Percentiles rank a stretch among this genome's conserved stretches.
Evolutionary conservation across 2,329 filamentous ascomycete species (phyloP).

Genomic region (Sarocladiaceae sp.): DNA sequence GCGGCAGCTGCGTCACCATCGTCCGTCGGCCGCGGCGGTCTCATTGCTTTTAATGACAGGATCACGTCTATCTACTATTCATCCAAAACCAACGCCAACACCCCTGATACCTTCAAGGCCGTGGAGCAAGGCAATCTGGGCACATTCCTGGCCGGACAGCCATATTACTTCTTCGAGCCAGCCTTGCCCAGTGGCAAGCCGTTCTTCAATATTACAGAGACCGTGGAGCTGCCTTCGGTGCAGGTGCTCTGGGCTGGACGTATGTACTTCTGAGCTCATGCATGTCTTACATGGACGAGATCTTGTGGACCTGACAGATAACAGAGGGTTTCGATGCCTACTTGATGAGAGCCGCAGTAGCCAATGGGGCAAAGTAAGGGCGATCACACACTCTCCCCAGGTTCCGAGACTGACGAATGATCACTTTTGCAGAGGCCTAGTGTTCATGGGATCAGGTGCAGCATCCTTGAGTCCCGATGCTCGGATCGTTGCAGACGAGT

Average conservation of each 20-base stretch:
- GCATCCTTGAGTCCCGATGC: neutral
- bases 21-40: slow-evolving; percentile 49
- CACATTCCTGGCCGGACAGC: slow-evolving; percentile 41
- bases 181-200: slow-evolving; percentile 34
- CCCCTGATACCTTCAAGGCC: slow-evolving; percentile 52
- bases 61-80: slow-evolving; percentile 51
- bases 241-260: slow-evolving; percentile 40
- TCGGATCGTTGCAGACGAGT: too few relatives aligned
- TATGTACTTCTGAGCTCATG: slow-evolving; percentile 13
- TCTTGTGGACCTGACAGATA: slow-evolving; percentile 8
- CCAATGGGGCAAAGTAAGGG: slow-evolving; percentile 23
- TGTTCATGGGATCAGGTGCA: neutral
- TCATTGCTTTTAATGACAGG: slow-evolving; percentile 57
- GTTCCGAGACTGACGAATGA: neutral
- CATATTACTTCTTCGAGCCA: slow-evolving; percentile 46
- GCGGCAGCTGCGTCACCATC: too few relatives aligned
- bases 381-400: too few relatives aligned
- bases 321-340: slow-evolving; percentile 25
- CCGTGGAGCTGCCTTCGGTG: slow-evolving; percentile 34
- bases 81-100: slow-evolving; percentile 57
- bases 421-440: neutral
- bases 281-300: neutral
- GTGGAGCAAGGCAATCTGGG: slow-evolving; percentile 52
- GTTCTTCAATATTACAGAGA: slow-evolving; percentile 26
- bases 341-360: slow-evolving; percentile 23